Evolutionary conservation across 2,329 filamentous ascomycete genomes (phyloP), one percentile per base, ranked within the genome.

Genomic region (Pseudocercospora vitis): DNA sequence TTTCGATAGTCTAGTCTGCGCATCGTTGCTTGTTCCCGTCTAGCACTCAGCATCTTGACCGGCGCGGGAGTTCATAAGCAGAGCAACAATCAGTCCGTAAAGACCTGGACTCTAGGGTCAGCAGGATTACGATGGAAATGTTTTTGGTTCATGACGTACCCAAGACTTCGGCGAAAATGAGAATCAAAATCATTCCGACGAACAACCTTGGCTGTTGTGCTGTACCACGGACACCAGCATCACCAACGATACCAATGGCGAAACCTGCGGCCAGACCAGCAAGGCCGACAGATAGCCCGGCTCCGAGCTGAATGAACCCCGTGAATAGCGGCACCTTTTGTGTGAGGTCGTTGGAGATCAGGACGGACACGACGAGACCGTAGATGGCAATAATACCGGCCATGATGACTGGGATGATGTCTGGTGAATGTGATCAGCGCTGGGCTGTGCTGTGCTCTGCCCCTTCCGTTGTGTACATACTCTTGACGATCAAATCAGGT

Each of bases 331-430:
- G 71, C 28, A 68, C 71, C 35, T 74, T 61, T 60, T 79, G 76
- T 48, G 66, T 67, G 51, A 79, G 71, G 59, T 77, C 73, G 73
- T 79, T 79, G 66, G 77, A 79, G 70, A 79, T 79, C 64, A 79
- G 66, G 66, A 79, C 77, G 39, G 76, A 78, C 48, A 79, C 77
- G 69, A 79, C 77, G 50, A 79, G 73, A 63, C 77, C 77, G 73
- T 79, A 99, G 76, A 99, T 97, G 88, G 90, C 94, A 78, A 99
- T 97, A 78, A 99, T 99, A 97, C 94, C 94, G 82, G 94, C 94
- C 94, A 99, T 99, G 86, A 99, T 96, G 77, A 97, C 94, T 74
- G 94, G 94, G 63, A 97, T 92, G 76, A 97, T 96, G 83, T 96
- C 92, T 97, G 65, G 7, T 3, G 16, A 26, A 19, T 23, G 19